Evolutionary conservation across 495 filamentous ascomycete genomes (phyloP).

Genomic region (Xylaria castorea): DNA sequence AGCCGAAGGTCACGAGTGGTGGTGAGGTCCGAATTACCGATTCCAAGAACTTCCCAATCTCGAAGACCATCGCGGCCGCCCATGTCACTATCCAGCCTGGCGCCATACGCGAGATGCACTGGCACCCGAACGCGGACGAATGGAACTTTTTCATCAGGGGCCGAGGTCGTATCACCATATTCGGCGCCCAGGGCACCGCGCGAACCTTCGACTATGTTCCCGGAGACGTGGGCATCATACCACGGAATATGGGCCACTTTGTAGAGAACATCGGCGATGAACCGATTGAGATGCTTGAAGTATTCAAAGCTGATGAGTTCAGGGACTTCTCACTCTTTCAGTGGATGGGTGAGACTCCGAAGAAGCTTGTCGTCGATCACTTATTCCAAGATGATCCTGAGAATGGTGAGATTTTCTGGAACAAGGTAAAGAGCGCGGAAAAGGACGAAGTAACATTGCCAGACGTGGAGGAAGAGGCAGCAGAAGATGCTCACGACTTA

Average conservation of each 20-base stretch:
- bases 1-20: constrained; percentile 59
- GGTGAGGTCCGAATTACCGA: constrained; percentile 69
- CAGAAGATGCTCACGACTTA: constrained; percentile 29
- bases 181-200: constrained; percentile 55
- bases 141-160: constrained; percentile 62
- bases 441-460: constrained; percentile 52
- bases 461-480: constrained; percentile 17
- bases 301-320: constrained; percentile 64
- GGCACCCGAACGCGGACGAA: constrained; percentile 65
- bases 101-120: constrained; percentile 66
- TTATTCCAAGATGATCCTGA: constrained; percentile 62
- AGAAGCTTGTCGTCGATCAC: constrained; percentile 65
- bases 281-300: constrained; percentile 65
- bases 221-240: constrained; percentile 68
- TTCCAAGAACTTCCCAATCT: constrained; percentile 69
- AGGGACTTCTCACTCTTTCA: constrained; percentile 71
- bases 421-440: constrained; percentile 59
- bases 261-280: constrained; percentile 68
- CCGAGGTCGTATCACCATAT: constrained; percentile 60
- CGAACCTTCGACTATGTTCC: constrained; percentile 54
- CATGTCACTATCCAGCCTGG: constrained; percentile 64
- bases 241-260: constrained; percentile 67
- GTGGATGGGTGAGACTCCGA: constrained; percentile 72
- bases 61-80: constrained; percentile 68
- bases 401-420: constrained; percentile 61